Percentiles rank a stretch among this genome's conserved stretches.
Conservation (phyloP, 2,329 filamentous ascomycete genomes). For the Neonectria neomacrospora region DNA sequence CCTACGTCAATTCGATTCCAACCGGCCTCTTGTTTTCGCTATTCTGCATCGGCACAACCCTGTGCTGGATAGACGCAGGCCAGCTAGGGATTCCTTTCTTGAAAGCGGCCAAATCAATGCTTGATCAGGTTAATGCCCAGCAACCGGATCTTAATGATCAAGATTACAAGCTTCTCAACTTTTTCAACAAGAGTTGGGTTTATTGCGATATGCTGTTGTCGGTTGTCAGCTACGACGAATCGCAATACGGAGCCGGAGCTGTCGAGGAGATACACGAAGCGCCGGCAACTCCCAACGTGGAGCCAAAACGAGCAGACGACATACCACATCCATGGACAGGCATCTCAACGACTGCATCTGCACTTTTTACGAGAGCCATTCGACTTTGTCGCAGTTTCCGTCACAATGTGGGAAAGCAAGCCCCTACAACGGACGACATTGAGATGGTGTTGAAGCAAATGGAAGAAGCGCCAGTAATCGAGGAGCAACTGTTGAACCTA, state of each 20-base stretch:
- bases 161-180: conserved; percentile 47
- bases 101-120: conserved; percentile 43
- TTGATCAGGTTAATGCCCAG: conserved; percentile 42
- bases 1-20: conserved; percentile 42
- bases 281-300: neutral
- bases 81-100: conserved; percentile 48
- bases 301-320: conserved; percentile 30
- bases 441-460: conserved; percentile 41
- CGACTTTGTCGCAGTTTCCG: conserved; percentile 51
- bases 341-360: conserved; percentile 48
- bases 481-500: conserved; percentile 49
- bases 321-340: conserved; percentile 53
- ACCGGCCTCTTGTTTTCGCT: conserved; percentile 52
- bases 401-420: conserved; percentile 34
- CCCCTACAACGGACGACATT: conserved; percentile 43
- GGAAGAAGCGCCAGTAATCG: conserved; percentile 47
- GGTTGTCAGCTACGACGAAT: conserved; percentile 50
- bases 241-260: conserved; percentile 19
- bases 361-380: conserved; percentile 50
- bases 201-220: conserved; percentile 55
- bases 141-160: conserved; percentile 20
- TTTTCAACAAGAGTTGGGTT: conserved; percentile 53
- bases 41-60: conserved; percentile 54
- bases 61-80: conserved; percentile 53
- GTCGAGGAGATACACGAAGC: conserved; percentile 26